Evolutionary conservation across 164 flowering plant genomes (phyloP), one percentile per base, ranked within the genome.

Genomic region (Umbilicus rupestris): DNA sequence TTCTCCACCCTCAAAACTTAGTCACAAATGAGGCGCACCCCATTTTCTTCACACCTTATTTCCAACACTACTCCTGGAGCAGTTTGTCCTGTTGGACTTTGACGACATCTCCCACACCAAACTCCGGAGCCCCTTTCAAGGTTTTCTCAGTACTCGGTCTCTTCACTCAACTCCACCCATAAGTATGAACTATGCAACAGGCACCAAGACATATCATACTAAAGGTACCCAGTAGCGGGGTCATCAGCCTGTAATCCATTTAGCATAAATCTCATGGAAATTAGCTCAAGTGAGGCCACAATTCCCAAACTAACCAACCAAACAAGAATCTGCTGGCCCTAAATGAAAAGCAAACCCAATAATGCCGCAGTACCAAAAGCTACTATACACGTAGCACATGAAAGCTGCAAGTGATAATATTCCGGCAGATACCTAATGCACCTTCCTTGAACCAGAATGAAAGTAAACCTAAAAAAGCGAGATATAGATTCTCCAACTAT

Each of bases 51-150:
- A n/a, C n/a, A n/a, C n/a, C n/a, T n/a, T n/a, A n/a, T n/a, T n/a
- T n/a, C n/a, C n/a, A n/a, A n/a, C n/a, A 68, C 79, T 81, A 71
- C 80, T 77, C 76, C 79, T 69, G 1, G 94, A 84, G 77, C 75
- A 68, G 59, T 72, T 75, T 12, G 82, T 77, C 68, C 65, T 78
- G 71, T 76, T 72, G 12, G 88, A 85, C 63, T 67, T 79, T 1
- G 83, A 82, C 2, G 90, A 85, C 90, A 85, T 87, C 50, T 70
- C 62, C 42, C 42, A 10, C 7, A 58, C 31, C 62, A 24, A 6
- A 52, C 10, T 26, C 24, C 29, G 12, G 62, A 46, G 37, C 52
- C 65, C 68, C 30, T 49, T 42, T 47, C 20, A 16, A 42, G 39
- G 41, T 41, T 7, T 39, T 24, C 45, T 22, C 39, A 33, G 29